Base-by-base conservation (phyloP, 2,329 filamentous ascomycete genomes). In the Monosporascus sp. region DNA sequence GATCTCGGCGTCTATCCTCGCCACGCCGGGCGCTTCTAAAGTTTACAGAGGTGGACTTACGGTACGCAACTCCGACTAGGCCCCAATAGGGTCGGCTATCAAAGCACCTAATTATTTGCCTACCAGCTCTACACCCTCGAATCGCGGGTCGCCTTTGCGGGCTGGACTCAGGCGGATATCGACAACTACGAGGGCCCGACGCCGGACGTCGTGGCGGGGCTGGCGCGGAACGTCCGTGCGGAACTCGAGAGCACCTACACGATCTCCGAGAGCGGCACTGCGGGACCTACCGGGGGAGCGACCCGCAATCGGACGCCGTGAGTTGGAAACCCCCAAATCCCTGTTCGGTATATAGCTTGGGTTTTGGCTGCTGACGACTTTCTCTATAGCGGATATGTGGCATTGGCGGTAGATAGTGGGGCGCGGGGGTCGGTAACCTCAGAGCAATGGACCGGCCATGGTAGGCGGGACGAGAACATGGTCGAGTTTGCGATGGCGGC, bases 11-110 rank as follows among this genome's bases (percentile, higher is more conserved):
- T 73, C 78, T 42, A 70, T 86, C 20, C 76, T 86, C 53, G 76
- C 80, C 51, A 75, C 72, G 17, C 79, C 83, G 0, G 83, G 83
- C 38, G 82, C 83, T 18, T 81, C 76, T 6, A 65, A 67, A 15
- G 74, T 82, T 64, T 86, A 83, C 72, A 76, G 76, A 57, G 83
- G 83, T 51, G 83, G 83, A n/a, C 68, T 85, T 36, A 85, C 82
- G 0, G 42, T 46, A 27, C 5, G 24, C 6, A n/a, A 3, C 42
- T 9, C 27, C 24, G 5, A 5, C 22, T 46, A n/a, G n/a, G n/a
- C n/a, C 20, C 20, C 9, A 24, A 45, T 24, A 14, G 39, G 39
- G 39, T 17, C 42, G 7, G 7, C 20, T 45, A 25, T 15, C 41
- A 66, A 65, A 25, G 41, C 17, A 46, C 18, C 24, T 27, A 46